These are phyloP conservation scores for Mycena polygramma DNA, from an alignment of 768 basidiomycete species.

Conservation along the genomic window DNA sequence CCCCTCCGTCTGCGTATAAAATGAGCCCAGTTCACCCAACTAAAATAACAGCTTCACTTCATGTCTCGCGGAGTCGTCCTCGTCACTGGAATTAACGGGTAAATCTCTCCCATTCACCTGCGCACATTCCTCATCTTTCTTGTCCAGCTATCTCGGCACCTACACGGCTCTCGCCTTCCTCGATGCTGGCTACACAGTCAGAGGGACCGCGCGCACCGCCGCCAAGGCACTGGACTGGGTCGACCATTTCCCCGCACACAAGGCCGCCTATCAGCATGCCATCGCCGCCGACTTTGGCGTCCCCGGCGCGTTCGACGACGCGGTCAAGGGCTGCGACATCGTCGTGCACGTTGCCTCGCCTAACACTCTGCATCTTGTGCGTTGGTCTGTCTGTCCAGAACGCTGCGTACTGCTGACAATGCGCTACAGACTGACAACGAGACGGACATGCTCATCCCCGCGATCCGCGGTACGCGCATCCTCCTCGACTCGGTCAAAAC, in stretches of 20 bases:
- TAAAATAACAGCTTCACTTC: neutral
- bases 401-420: neutral
- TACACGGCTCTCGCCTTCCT: slow-evolving; percentile 49
- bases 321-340: slow-evolving; percentile 58
- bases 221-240: slow-evolving; percentile 58
- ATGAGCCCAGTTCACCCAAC: no score
- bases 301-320: slow-evolving; percentile 57
- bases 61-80: slow-evolving; percentile 30
- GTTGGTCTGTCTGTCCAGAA: neutral
- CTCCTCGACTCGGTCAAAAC: slow-evolving; percentile 55
- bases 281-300: slow-evolving; percentile 59
- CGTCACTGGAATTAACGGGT: slow-evolving; percentile 33
- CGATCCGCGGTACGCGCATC: slow-evolving; percentile 41
- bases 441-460: slow-evolving; percentile 20
- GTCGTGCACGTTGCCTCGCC: slow-evolving; percentile 50
- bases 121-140: neutral
- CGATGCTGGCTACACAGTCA: slow-evolving; percentile 49
- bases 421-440: slow-evolving; percentile 21
- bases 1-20: no score
- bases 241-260: slow-evolving; percentile 48
- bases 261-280: slow-evolving; percentile 50
- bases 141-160: slow-evolving; percentile 48
- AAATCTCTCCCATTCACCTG: no score
- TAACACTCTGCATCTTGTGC: slow-evolving; percentile 36
- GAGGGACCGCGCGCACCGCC: slow-evolving; percentile 55